Evolutionary conservation across 352 stramenopile genomes (phyloP), one percentile per base, ranked within the genome.

Genomic region (Aphanomyces cochlioides): DNA sequence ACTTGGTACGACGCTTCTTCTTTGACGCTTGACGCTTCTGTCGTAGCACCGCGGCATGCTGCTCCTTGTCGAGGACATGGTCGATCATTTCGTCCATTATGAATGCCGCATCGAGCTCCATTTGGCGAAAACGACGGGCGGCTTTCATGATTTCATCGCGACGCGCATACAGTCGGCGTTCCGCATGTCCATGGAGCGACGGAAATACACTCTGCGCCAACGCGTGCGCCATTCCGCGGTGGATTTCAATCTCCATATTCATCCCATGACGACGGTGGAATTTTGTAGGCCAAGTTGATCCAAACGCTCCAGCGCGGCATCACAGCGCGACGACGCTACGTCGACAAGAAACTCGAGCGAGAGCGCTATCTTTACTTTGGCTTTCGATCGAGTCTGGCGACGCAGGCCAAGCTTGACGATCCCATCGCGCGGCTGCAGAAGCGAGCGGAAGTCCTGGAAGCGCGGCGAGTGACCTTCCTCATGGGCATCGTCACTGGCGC

Each of bases 221-320:
- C 72, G 82, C 37, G 78, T 82, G 7, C 79, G 81, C 13, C 63
- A 82, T 28, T 77, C 79, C 7, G 85, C 85, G 4, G 85, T 79
- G 28, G 75, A 77, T n/a, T 73, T 53, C 13, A n/a, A 53, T 53
- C 45, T n/a, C n/a, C 45, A n/a, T 15, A 1, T 15, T 53, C 45
- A 19, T 53, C 45, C n/a, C 45, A 53, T 19, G 13, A 53, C 13
- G 13, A 2, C 45, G n/a, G n/a, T 15, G n/a, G 13, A 1, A 13
- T 48, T 17, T 12, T 48, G 5, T 58, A 70, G 64, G 64, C 64
- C 48, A 70, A 70, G 34, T 39, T 89, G 21, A 75, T 91, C 4
- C 85, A 93, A 67, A 80, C 85, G 10, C 53, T 90, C 17, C 84
- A 93, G 47, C 80, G 85, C 13, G 85, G 83, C 12, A 82, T 93